phyloP scores from a whole-genome alignment of 179 eudicot species.

The Camellia oleifera region DNA sequence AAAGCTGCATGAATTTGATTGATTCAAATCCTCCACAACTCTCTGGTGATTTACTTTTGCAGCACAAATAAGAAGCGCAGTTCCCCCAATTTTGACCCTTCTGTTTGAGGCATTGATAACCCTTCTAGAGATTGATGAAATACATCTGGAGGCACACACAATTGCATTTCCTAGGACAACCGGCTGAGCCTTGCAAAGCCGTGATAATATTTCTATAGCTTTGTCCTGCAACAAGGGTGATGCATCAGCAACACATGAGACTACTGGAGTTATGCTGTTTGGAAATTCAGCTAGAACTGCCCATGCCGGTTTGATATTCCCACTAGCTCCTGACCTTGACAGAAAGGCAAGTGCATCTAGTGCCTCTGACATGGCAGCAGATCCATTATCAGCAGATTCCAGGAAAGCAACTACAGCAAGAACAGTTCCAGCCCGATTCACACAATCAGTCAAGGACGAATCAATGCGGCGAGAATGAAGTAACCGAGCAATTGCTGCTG shows the following conservation, averaged over 20 bases:
- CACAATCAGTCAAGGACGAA: slow-evolving; percentile 60
- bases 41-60: slow-evolving; percentile 69
- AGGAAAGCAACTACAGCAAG: slow-evolving; percentile 79
- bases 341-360: slow-evolving; percentile 84
- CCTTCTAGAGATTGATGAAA: slow-evolving; percentile 70
- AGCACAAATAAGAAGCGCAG: slow-evolving; percentile 86
- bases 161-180: slow-evolving; percentile 64
- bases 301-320: slow-evolving; percentile 75
- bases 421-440: slow-evolving; percentile 82
- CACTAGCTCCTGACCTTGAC: slow-evolving; percentile 58
- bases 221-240: slow-evolving; percentile 76
- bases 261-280: slow-evolving; percentile 64
- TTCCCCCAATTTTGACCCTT: slow-evolving; percentile 77
- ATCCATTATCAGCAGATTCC: slow-evolving; percentile 53
- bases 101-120: slow-evolving; percentile 59
- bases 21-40: slow-evolving; percentile 65
- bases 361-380: slow-evolving; percentile 78
- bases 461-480: slow-evolving; percentile 60
- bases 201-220: slow-evolving; percentile 80
- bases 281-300: slow-evolving; percentile 75
- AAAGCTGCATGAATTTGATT: slow-evolving; percentile 41
- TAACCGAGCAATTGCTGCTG: slow-evolving; percentile 91
- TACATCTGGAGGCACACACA: slow-evolving; percentile 61
- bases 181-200: slow-evolving; percentile 71
- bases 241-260: slow-evolving; percentile 64